phyloP scores from a whole-genome alignment of 805 yeast genomes.

The Kodamaea jinghongensis region DNA sequence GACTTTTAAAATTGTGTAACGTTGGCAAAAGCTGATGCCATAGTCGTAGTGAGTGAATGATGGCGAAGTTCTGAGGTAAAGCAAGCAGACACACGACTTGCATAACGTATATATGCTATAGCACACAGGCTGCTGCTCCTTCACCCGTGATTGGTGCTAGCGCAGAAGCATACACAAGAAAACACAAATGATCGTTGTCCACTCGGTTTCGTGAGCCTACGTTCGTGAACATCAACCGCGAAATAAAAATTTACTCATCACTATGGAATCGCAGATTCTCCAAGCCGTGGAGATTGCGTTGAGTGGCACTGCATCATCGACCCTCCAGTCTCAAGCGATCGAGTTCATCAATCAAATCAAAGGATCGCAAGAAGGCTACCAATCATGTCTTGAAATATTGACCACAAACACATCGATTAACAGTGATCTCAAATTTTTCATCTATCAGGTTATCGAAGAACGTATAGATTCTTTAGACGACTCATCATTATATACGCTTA shows the following conservation, averaged over 20 bases:
- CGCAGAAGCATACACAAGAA: too few relatives aligned
- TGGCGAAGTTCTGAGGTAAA: too few relatives aligned
- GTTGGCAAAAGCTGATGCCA: too few relatives aligned
- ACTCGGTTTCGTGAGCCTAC: too few relatives aligned
- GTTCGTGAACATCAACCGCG: background rate
- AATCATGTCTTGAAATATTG: slow-evolving; percentile 51
- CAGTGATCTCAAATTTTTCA: slow-evolving; percentile 61
- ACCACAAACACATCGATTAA: slow-evolving; percentile 29
- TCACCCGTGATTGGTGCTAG: too few relatives aligned
- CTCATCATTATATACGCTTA: slow-evolving; percentile 36
- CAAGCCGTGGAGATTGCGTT: slow-evolving; percentile 87
- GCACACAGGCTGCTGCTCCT: too few relatives aligned
- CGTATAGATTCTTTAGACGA: slow-evolving; percentile 43
- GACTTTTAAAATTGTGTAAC: too few relatives aligned
- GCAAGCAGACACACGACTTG: too few relatives aligned
- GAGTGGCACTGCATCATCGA: slow-evolving; percentile 61
- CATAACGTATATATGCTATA: too few relatives aligned
- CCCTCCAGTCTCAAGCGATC: slow-evolving; percentile 53
- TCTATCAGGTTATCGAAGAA: slow-evolving; percentile 66
- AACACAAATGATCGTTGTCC: too few relatives aligned
- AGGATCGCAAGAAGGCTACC: slow-evolving; percentile 53
- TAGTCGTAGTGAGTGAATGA: too few relatives aligned
- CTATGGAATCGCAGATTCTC: slow-evolving; percentile 61
- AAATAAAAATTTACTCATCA: background rate
- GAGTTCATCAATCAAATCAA: slow-evolving; percentile 54